Evolutionary conservation across 164 flowering plant species (phyloP).

Genomic region (Dillenia turbinata): DNA sequence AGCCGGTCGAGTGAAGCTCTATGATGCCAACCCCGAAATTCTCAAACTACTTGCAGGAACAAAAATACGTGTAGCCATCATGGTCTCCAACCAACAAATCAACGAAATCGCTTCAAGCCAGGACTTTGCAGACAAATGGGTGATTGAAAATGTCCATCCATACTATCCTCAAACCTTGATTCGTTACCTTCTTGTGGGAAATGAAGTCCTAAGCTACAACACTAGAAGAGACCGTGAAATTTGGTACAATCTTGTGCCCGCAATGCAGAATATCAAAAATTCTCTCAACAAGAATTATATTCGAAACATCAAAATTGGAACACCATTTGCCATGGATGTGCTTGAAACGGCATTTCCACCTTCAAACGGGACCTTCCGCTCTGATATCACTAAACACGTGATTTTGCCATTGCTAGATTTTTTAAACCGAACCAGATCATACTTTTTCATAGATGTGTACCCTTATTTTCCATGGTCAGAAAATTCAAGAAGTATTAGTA

Average conservation of each 20-base stretch:
- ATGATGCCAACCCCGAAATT: conserved; percentile 32
- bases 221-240: conserved; percentile 12
- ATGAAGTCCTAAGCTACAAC: conserved; percentile 28
- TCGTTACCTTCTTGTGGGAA: conserved; percentile 31
- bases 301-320: conserved; percentile 46
- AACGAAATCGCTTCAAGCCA: conserved; percentile 20
- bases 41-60: conserved; percentile 24
- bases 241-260: conserved; percentile 48
- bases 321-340: conserved; percentile 64
- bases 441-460: conserved; percentile 53
- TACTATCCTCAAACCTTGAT: conserved; percentile 33
- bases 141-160: conserved; percentile 22
- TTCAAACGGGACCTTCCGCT: conserved; percentile 38
- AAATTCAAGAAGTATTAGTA: conserved; percentile 22
- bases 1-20: conserved; percentile 27
- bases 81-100: conserved; percentile 30
- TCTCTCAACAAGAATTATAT: conserved; percentile 22
- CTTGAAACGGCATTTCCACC: conserved; percentile 48
- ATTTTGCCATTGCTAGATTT: conserved; percentile 38
- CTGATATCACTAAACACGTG: conserved; percentile 27
- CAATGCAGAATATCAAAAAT: conserved; percentile 34
- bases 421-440: conserved; percentile 39
- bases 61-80: conserved; percentile 26
- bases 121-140: conserved; percentile 31
- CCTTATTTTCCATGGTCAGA: conserved; percentile 58